phyloP scores from a whole-genome alignment of 345 rosid species.

The Toxicodendron radicans region DNA sequence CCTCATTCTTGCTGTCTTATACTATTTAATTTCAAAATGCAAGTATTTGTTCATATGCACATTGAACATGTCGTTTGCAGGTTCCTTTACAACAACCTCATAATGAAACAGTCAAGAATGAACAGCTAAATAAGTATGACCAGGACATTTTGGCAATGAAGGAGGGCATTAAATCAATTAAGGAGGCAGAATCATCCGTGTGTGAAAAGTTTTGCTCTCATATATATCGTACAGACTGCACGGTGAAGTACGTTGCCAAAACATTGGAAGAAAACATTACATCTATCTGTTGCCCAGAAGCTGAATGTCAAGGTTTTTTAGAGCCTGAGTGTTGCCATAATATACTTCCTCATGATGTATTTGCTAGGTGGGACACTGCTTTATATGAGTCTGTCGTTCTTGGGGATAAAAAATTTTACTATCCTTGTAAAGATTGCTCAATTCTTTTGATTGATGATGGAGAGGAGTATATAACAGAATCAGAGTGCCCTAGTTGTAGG shows the following conservation, averaged over 20 bases:
- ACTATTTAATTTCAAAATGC: background rate
- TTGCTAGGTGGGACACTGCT: slow-evolving; percentile 49
- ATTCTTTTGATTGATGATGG: slow-evolving; percentile 44
- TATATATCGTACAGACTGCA: slow-evolving; percentile 39
- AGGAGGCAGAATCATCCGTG: background rate
- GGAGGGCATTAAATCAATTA: background rate
- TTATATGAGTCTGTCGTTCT: slow-evolving; percentile 46
- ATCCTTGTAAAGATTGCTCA: slow-evolving; percentile 44
- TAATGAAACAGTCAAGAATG: background rate
- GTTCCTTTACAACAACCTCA: background rate
- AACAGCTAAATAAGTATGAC: background rate
- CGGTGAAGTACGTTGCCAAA: slow-evolving; percentile 30
- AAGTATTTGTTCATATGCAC: background rate
- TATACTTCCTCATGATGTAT: slow-evolving; percentile 19
- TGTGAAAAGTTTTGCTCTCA: slow-evolving; percentile 31
- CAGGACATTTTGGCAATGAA: background rate
- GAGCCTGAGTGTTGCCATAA: slow-evolving; percentile 39
- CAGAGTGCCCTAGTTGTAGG: slow-evolving; percentile 44
- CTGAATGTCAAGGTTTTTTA: slow-evolving; percentile 31
- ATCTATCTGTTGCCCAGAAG: slow-evolving; percentile 36
- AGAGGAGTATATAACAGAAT: slow-evolving; percentile 13
- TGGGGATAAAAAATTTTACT: slow-evolving; percentile 37
- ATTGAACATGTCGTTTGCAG: background rate
- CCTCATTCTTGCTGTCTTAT: background rate
- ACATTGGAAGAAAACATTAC: slow-evolving; percentile 42